Conservation (phyloP, 371 early-diverging fungal genomes). For the Mucor indicus region DNA sequence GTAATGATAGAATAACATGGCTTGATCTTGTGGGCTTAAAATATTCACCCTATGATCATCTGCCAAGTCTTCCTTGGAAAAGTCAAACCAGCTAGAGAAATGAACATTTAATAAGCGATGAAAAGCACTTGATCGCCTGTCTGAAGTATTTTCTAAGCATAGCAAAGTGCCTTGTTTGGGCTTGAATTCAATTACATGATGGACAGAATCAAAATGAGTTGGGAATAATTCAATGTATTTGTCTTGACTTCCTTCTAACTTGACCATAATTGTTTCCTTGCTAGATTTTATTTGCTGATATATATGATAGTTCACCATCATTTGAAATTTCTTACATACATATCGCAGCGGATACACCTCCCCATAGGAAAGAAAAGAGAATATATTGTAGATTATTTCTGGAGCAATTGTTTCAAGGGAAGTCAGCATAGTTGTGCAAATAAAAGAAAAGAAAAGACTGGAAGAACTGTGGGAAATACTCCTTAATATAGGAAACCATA, state of each 20-base stretch:
- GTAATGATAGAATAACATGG: constrained; percentile 31
- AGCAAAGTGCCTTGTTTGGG: no score
- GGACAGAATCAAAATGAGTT: constrained; percentile 22
- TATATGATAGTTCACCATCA: constrained; percentile 30
- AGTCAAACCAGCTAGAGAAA: constrained; percentile 30
- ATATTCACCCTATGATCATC: no score
- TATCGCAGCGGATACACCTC: constrained; percentile 34
- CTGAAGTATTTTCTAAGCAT: no score
- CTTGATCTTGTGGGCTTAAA: constrained; percentile 30
- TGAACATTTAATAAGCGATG: constrained; percentile 31
- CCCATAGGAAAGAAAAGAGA: constrained; percentile 27
- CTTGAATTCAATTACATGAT: constrained; percentile 39
- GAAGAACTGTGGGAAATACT: no score
- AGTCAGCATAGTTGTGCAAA: no score
- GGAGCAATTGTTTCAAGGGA: constrained; percentile 21
- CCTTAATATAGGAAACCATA: no score
- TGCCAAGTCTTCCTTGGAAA: no score
- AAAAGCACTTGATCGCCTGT: constrained; percentile 18
- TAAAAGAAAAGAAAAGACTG: no score
- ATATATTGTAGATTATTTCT: constrained; percentile 32
- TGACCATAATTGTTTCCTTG: constrained; percentile 18
- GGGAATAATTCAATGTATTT: constrained; percentile 26
- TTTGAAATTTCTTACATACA: constrained; percentile 25
- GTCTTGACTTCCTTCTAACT: constrained; percentile 22
- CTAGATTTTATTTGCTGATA: constrained; percentile 23